A percentile compares a stretch with the other conserved stretches of the same genome.
Conservation (phyloP, 805 yeast genomes). For the Candida stauntonica region DNA sequence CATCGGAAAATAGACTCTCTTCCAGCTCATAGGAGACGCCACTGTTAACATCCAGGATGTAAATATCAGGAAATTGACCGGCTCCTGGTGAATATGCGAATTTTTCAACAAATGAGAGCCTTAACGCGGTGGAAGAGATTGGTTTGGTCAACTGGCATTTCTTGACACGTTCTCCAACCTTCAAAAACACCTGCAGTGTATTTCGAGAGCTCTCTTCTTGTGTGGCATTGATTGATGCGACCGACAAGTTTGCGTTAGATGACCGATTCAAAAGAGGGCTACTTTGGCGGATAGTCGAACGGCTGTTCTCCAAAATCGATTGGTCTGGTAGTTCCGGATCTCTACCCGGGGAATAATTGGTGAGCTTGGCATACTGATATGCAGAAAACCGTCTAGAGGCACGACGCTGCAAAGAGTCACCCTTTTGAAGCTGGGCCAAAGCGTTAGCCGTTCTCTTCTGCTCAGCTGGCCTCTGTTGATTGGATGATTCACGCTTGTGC, state of each 20-base stretch:
- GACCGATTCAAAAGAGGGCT: conserved; percentile 13
- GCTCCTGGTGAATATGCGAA: conserved; percentile 79
- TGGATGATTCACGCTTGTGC: neutral
- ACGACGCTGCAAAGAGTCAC: conserved; percentile 79
- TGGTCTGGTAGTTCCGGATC: conserved; percentile 27
- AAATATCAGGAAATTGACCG: conserved; percentile 71
- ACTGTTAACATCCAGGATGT: conserved; percentile 56
- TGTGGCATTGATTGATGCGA: no score
- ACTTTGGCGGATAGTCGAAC: conserved; percentile 13
- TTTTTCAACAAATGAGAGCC: conserved; percentile 78
- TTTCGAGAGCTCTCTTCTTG: neutral
- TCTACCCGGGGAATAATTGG: conserved; percentile 39
- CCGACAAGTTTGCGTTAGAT: neutral
- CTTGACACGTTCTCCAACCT: conserved; percentile 49
- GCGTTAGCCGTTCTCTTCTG: conserved; percentile 42
- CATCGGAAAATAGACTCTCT: conserved; percentile 54
- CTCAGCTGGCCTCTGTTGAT: conserved; percentile 5
- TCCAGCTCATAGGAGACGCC: conserved; percentile 78
- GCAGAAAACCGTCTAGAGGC: conserved; percentile 95
- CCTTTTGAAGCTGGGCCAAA: conserved; percentile 70
- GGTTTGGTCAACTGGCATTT: conserved; percentile 37
- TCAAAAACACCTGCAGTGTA: conserved; percentile 39
- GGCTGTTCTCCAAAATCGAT: conserved; percentile 16
- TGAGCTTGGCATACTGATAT: conserved; percentile 78
- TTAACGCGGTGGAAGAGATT: conserved; percentile 39